These are phyloP conservation scores for Sclerotinia sclerotiorum DNA, from an alignment of 2,329 filamentous ascomycete species.

Conservation along the genomic window DNA sequence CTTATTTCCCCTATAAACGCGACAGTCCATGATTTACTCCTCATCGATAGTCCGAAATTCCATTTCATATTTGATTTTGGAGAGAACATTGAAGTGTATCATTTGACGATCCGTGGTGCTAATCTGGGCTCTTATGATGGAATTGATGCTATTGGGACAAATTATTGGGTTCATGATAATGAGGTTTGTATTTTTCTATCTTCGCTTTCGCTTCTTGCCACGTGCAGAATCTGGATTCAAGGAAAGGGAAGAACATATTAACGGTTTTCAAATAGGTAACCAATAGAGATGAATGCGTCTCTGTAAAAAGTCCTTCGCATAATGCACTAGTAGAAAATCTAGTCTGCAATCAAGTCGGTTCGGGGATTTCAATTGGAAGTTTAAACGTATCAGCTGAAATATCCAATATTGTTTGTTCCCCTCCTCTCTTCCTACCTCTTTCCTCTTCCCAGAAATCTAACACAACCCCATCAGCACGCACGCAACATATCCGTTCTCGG, in stretches of 20 bases:
- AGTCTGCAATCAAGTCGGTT: constrained; percentile 43
- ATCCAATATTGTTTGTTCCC: constrained; percentile 13
- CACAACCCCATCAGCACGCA: neutral
- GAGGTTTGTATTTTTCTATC: constrained; percentile 30
- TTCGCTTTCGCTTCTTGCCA: neutral
- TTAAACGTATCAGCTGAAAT: constrained; percentile 27
- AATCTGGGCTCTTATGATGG: constrained; percentile 44
- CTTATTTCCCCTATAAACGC: constrained; percentile 29
- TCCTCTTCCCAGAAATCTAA: too few relatives aligned
- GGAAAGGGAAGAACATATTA: neutral
- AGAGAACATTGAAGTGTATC: constrained; percentile 43
- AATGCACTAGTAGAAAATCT: constrained; percentile 42
- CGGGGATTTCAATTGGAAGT: constrained; percentile 43
- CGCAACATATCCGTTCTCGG: constrained; percentile 42
- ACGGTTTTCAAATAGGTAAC: constrained; percentile 28
- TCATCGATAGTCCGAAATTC: constrained; percentile 41
- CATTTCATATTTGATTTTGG: constrained; percentile 43
- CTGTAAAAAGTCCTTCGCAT: constrained; percentile 43
- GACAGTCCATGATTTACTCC: constrained; percentile 34
- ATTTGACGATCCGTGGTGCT: constrained; percentile 43
- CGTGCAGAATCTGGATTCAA: too few relatives aligned
- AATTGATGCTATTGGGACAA: constrained; percentile 41
- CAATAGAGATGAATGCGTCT: constrained; percentile 44
- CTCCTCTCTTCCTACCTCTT: too few relatives aligned
- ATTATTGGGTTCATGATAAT: constrained; percentile 43